Evolutionary conservation across 2,329 filamentous ascomycete genomes (phyloP), one percentile per base, ranked within the genome.

Genomic region (Emmonsiellopsis sp.): DNA sequence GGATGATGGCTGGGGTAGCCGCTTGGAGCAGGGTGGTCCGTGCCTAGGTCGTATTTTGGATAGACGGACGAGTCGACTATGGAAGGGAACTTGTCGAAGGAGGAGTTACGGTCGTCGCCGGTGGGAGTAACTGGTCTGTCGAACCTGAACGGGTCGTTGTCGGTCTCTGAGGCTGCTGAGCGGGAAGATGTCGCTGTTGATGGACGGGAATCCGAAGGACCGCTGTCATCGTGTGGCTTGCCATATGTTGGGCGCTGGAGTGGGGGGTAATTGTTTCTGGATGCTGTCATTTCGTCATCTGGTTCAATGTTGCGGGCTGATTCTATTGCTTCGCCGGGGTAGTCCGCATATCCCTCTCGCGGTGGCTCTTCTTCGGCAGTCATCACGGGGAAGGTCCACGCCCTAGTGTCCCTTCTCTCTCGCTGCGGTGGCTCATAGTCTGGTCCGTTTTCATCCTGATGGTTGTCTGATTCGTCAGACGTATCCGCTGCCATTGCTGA

Each of bases 311-410:
- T n/a, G 31, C n/a, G 30, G 5, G 45, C 32, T 37, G 10, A 41
- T 26, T n/a, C 54, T 50, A 26, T 54, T 50, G 31, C 49, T 37
- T 34, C 44, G 44, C 32, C 44, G 65, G 59, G n/a, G 59, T 60
- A 52, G 54, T 57, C 13, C 5, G 20, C 31, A 8, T 43, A 16
- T 32, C 42, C 44, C 11, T 58, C 51, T 46, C 53, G 60, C 3
- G 46, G 55, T 15, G 55, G 45, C 26, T 57, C 55, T 37, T 48
- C 52, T 35, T 57, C 57, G 26, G 63, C 50, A 1, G 64, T 66
- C 67, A 71, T 73, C 3, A 70, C 65, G 7, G 77, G 76, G 56
- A 81, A 81, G 10, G 74, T 79, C 79, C 79, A 82, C 35, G 79
- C 76, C 66, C 75, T 76, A 4, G 70, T 73, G 13, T 70, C 70